Percentiles rank a stretch among this genome's conserved stretches.
phyloP scores from a whole-genome alignment of 169 alveolate species.

The Eimeria maxima region DNA sequence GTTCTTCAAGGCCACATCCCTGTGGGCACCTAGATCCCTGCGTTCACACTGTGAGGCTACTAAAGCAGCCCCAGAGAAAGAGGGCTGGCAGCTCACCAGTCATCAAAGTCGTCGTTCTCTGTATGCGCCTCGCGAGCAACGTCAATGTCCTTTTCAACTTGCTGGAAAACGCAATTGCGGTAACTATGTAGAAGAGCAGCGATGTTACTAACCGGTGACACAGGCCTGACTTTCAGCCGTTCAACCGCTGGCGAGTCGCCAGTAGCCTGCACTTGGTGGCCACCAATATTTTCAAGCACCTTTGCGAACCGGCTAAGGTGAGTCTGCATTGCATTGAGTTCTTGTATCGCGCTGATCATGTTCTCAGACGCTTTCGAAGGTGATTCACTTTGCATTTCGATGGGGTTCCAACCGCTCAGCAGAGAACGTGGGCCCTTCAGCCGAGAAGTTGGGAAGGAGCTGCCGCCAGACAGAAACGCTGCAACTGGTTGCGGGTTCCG shows the following conservation, averaged over 20 bases:
- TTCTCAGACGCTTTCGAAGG: not conserved
- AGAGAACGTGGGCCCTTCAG: not conserved
- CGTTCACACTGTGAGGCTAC: not conserved
- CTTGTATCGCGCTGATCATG: not conserved
- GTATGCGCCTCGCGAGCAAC: conserved; percentile 54
- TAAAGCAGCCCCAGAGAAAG: not conserved
- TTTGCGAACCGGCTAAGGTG: conserved; percentile 50
- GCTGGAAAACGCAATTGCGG: not conserved
- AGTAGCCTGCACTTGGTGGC: not conserved
- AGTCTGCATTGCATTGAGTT: not conserved
- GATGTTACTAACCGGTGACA: conserved; percentile 18
- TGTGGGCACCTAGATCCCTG: conserved; percentile 24
- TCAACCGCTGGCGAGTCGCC: conserved; percentile 36
- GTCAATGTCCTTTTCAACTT: conserved; percentile 32
- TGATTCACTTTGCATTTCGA: not conserved
- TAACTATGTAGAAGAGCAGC: not conserved
- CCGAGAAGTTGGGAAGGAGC: not conserved
- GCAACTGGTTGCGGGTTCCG: not conserved
- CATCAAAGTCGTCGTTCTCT: conserved; percentile 61
- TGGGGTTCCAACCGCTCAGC: not conserved
- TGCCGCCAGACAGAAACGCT: not conserved
- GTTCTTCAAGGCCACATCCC: conserved; percentile 38
- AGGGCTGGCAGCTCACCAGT: conserved; percentile 16
- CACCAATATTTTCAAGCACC: not conserved
- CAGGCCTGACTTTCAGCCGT: conserved; percentile 41